These are phyloP conservation scores for Hortiboletus campestris DNA, from an alignment of 768 basidiomycete genomes.

Conservation along the genomic window DNA sequence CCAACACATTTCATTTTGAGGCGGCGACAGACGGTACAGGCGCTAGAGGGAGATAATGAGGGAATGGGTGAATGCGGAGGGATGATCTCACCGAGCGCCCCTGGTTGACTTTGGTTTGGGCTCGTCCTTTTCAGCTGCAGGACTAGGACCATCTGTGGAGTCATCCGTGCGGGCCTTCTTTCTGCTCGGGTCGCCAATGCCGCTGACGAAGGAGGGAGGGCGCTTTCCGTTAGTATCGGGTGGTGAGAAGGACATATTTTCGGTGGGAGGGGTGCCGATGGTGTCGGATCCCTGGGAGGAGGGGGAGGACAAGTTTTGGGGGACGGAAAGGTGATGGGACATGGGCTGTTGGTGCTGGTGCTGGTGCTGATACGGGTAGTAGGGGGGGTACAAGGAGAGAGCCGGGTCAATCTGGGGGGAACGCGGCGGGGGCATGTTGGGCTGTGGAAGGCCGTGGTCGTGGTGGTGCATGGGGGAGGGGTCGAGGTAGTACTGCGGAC, in stretches of 20 bases:
- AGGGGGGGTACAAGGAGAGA: conserved; percentile 62
- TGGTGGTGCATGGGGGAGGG: conserved; percentile 41
- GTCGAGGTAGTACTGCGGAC: conserved; percentile 23
- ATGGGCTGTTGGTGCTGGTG: conserved; percentile 47
- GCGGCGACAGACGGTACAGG: conserved; percentile 88
- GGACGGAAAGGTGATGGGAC: conserved; percentile 54
- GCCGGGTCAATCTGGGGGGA: conserved; percentile 71
- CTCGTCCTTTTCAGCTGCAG: conserved; percentile 58
- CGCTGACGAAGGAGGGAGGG: conserved; percentile 47
- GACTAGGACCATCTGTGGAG: conserved; percentile 47
- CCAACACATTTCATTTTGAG: conserved; percentile 94
- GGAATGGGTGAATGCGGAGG: background rate
- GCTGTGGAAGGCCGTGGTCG: conserved; percentile 40
- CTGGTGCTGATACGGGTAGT: conserved; percentile 55
- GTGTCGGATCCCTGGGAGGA: conserved; percentile 80
- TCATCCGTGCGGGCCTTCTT: conserved; percentile 66
- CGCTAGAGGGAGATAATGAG: conserved; percentile 45
- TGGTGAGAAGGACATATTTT: conserved; percentile 50
- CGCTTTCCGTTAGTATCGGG: conserved; percentile 66
- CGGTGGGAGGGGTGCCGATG: conserved; percentile 70
- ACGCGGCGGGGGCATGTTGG: conserved; percentile 45
- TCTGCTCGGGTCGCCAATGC: conserved; percentile 39
- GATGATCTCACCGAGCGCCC: conserved; percentile 66
- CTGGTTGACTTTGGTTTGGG: conserved; percentile 79
- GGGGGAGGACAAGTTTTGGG: conserved; percentile 67